Evolutionary conservation across 352 stramenopile species (phyloP), one percentile per base, ranked within the genome.

Genomic region (Globisporangium okanoganense): DNA sequence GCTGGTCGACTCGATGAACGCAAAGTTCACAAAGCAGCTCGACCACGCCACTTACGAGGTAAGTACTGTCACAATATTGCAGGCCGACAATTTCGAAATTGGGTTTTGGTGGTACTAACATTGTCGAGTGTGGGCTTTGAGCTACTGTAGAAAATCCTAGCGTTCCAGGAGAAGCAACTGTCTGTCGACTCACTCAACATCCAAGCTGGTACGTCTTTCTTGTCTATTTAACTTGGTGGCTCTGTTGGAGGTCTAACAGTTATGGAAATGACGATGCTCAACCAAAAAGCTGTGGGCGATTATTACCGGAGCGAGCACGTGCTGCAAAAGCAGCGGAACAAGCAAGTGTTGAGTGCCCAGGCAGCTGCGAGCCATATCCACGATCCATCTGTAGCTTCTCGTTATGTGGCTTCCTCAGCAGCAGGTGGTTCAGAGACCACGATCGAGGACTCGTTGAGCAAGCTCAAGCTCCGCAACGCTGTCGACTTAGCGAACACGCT

Each of bases 401-500:
- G 40, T 3, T 40, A 16, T 49, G 13, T 24, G 18, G 3, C 24
- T 5, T 8, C 36, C 2, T 18, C 36, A 27, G 35, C 22, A 16
- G 12, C 20, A 29, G 18, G 24, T 1, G 35, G 31, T 0, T 61
- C 54, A 7, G 74, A 80, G 52, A 65, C 62, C 7, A 72, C 61
- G 22, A 64, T 88, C n/a, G 76, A 88, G 24, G 69, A 86, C 31
- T 88, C 78, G 18, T 62, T 91, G 7, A 89, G 79, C 61, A 80
- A 72, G 33, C 71, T 82, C 10, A 92, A 92, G 52, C 65, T 92
- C 14, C 76, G 75, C 24, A 92, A 90, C 47, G 82, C 82, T 0
- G 79, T 90, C 5, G 82, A 90, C 53, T 67, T 92, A 10, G 78
- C 78, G 1, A 84, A 83, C 55, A 69, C 74, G 18, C 49, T 88